Conservation (phyloP, 805 yeast species). For the Candida jianshihensis region DNA sequence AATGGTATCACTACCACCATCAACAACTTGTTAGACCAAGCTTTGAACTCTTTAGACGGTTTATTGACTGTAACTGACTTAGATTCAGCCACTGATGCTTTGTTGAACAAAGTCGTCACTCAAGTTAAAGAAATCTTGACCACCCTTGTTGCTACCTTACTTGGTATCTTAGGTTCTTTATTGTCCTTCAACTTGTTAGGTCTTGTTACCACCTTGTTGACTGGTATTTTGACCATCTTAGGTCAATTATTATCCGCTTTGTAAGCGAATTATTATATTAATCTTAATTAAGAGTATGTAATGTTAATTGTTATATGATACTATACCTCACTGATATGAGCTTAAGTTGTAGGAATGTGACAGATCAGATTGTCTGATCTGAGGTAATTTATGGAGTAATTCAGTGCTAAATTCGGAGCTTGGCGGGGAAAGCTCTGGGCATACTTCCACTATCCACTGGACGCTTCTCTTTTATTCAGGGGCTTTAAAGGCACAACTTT, state of each 20-base stretch:
- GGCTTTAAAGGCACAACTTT: too few relatives aligned
- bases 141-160: slow-evolving; percentile 5
- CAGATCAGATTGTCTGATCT: too few relatives aligned
- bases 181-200: slow-evolving; percentile 11
- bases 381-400: too few relatives aligned
- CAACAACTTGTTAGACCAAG: slow-evolving; percentile 5
- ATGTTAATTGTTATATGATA: background rate
- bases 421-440: too few relatives aligned
- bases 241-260: slow-evolving; percentile 4
- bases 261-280: background rate
- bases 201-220: slow-evolving; percentile 10
- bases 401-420: too few relatives aligned
- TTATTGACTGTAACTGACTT: slow-evolving; percentile 5
- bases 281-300: background rate
- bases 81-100: slow-evolving; percentile 2
- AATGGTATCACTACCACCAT: slow-evolving; percentile 6
- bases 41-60: slow-evolving; percentile 7
- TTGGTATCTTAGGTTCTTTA: slow-evolving; percentile 3
- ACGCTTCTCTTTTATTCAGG: too few relatives aligned
- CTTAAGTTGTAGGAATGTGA: too few relatives aligned
- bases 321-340: background rate
- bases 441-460: too few relatives aligned
- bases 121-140: slow-evolving; percentile 2
- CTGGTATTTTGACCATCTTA: slow-evolving; percentile 7
- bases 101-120: slow-evolving; percentile 1